Evolutionary conservation across 495 filamentous ascomycete genomes (phyloP), one percentile per base, ranked within the genome.

Genomic region (Penicillium turbatum): DNA sequence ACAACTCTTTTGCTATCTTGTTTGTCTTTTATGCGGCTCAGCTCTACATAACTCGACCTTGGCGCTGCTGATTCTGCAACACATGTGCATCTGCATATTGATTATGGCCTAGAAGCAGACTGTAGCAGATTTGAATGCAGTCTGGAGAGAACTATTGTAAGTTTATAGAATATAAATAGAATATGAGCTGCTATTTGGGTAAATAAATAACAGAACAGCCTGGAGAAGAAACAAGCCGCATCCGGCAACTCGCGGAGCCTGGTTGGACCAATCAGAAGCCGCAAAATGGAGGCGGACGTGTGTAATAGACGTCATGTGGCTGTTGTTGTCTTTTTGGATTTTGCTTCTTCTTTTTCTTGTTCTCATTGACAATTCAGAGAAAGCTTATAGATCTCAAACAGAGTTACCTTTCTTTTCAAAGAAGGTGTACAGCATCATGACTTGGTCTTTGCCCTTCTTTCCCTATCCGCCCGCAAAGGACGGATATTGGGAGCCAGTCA

Each of bases 401-500:
- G 48, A 41, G 27, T 50, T 34, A 29, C 48, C 37, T 31, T n/a
- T 24, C 29, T 43, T 36, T 58, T 37, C n/a, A 15, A 5, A 16
- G 15, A 12, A 16, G 30, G 30, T 46, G 5, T 46, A 66, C 17
- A 41, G n/a, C 7, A 43, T 10, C 17, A 75, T 75, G 72, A 42
- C 48, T 48, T 71, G 70, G 70, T 43, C 54, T 52, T 52, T 86
- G 13, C 83, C 81, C 29, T 78, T 73, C 27, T 79, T 92, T 55
- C 81, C 85, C 19, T 96, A 95, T 67, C 83, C 87, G 40, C 75
- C 82, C 8, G 62, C 75, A 24, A 71, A 68, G 52, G 75, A 81
- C 46, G 91, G 91, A 27, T 88, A 84, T 67, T 96, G 91, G 91
- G 82, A 78, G 11, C 85, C 89, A 32, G 87, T 93, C 37, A 96